phyloP scores from a whole-genome alignment of 768 basidiomycete genomes.

The Leccinum pellstonianum region DNA sequence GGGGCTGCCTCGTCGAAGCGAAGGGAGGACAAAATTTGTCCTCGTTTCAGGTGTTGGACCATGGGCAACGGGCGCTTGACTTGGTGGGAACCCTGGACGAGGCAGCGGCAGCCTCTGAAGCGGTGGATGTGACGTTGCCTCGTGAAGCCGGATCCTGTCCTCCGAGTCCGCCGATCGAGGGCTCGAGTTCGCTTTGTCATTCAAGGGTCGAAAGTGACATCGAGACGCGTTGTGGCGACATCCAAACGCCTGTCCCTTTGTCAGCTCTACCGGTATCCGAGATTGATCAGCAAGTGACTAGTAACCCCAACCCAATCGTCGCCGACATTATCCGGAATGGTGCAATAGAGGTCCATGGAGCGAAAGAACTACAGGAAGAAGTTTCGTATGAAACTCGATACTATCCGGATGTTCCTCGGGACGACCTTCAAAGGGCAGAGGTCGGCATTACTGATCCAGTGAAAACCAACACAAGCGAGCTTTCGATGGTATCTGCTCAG shows the following conservation, averaged over 20 bases:
- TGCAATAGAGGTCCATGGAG: background rate
- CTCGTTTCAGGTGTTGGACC: background rate
- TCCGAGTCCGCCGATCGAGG: background rate
- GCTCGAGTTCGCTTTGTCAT: background rate
- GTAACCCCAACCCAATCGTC: background rate
- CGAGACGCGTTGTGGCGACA: background rate
- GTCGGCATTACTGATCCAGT: background rate
- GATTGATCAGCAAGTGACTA: background rate
- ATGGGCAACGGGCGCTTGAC: background rate
- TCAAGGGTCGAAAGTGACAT: background rate
- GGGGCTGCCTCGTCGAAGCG: background rate
- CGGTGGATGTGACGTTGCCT: background rate
- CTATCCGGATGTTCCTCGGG: background rate
- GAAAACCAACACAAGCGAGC: background rate
- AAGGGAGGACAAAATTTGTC: background rate
- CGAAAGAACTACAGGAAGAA: background rate
- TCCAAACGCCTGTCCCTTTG: background rate
- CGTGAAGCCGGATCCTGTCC: background rate
- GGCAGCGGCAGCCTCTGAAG: too few relatives aligned
- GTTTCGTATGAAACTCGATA: slow-evolving; percentile 1
- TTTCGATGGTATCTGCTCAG: background rate
- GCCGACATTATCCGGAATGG: background rate
- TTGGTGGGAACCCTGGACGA: background rate
- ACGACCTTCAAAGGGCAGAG: background rate
- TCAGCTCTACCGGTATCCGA: background rate